phyloP scores from a whole-genome alignment of 2,329 filamentous ascomycete genomes.

The Neonectria neomacrospora region DNA sequence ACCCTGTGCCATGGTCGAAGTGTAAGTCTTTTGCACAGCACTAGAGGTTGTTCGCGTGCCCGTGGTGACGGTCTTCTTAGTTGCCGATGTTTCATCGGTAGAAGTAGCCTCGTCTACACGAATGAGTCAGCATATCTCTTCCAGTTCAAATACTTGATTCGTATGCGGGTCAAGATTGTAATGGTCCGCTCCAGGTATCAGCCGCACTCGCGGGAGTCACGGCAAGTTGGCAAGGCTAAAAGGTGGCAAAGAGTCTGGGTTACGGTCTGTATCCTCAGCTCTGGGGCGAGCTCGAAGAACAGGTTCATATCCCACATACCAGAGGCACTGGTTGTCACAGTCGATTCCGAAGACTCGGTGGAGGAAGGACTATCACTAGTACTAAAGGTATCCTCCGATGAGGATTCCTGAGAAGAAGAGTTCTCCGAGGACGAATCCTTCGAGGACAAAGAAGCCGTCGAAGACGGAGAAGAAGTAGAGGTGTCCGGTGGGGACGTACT shows the following conservation, averaged over 20 bases:
- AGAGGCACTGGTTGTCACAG: conserved; percentile 36
- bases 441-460: conserved; percentile 35
- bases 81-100: conserved; percentile 35
- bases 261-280: conserved; percentile 28
- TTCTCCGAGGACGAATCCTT: conserved; percentile 33
- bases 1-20: conserved; percentile 59
- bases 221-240: conserved; percentile 11
- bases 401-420: conserved; percentile 39
- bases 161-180: conserved; percentile 17
- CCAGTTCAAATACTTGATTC: not conserved
- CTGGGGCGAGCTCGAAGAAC: conserved; percentile 20
- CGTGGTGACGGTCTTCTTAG: conserved; percentile 48
- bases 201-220: conserved; percentile 41
- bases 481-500: conserved; percentile 48
- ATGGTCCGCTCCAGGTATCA: conserved; percentile 21
- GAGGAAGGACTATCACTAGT: conserved; percentile 24
- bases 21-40: conserved; percentile 54
- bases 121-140: conserved; percentile 24
- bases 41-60: conserved; percentile 50
- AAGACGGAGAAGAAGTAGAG: conserved; percentile 24
- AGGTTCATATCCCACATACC: conserved; percentile 47
- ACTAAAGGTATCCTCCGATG: conserved; percentile 31
- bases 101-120: conserved; percentile 29
- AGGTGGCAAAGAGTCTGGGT: conserved; percentile 35
- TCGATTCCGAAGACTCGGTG: conserved; percentile 26